Percentiles rank a stretch among this genome's conserved stretches.
Conservation (phyloP, 768 basidiomycete species). For the Lactarius akahatsu region DNA sequence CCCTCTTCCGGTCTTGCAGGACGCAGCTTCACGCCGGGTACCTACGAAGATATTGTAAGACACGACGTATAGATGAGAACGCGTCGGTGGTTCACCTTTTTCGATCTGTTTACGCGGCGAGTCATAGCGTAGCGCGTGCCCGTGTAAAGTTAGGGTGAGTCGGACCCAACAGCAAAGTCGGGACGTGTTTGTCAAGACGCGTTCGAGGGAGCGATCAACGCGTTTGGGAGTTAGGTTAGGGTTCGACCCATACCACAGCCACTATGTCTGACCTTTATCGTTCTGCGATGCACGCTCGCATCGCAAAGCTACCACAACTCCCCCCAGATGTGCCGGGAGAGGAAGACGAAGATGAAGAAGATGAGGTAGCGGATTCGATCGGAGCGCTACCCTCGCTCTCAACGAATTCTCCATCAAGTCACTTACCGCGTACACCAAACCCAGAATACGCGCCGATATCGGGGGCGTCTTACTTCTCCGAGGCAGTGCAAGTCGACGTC, state of each 20-base stretch:
- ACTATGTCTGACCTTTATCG: conserved; percentile 72
- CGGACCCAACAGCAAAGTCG: neutral
- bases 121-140: conserved; percentile 3
- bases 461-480: conserved; percentile 69
- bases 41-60: conserved; percentile 41
- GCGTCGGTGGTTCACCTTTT: conserved; percentile 45
- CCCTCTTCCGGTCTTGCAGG: conserved; percentile 47
- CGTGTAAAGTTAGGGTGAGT: neutral
- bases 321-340: conserved; percentile 37
- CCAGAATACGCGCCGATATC: conserved; percentile 76
- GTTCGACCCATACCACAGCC: neutral
- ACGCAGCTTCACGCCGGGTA: conserved; percentile 80
- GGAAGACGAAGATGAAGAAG: conserved; percentile 50
- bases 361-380: conserved; percentile 58
- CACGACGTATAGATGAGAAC: neutral
- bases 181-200: neutral
- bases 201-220: conserved; percentile 1
- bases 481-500: conserved; percentile 77
- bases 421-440: conserved; percentile 44
- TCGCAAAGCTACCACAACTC: conserved; percentile 68
- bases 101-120: conserved; percentile 63
- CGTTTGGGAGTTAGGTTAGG: neutral
- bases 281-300: conserved; percentile 71
- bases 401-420: conserved; percentile 65
- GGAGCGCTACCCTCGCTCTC: conserved; percentile 59